Base-by-base conservation (phyloP, 768 basidiomycete species). In the Mycena indigotica region DNA sequence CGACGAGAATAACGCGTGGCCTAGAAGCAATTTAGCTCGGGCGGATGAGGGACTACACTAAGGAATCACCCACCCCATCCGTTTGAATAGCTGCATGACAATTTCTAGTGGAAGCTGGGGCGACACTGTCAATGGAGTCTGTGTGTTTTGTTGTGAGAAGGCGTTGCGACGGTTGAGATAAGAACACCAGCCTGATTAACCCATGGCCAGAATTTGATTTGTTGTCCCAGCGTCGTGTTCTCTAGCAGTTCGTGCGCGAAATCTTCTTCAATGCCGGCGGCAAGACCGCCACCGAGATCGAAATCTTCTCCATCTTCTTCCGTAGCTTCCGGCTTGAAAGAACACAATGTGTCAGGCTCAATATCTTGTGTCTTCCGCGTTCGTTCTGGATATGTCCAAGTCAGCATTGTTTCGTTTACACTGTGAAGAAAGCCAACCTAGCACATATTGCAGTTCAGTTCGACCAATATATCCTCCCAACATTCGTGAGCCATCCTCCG, bases 21-120 rank as follows among this genome's bases (percentile, higher is more conserved):
- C 96, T 98, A 61, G 3, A 50, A 3, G 21, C 30, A 54, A 4
- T 26, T 21, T 15, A 45, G 28, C 25, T 54, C 44, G 53, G 28
- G 52, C 44, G 61, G 29, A 19, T 50, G 40, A 41, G 62, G 49
- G 26, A 49, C 12, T 19, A 28, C 55, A 30, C 35, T 44, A 25
- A n/a, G 32, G 23, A 17, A 16, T 1, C 15, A 80, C 93, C 65
- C 67, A 97, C 97, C 97, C 97, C 89, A 99, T 92, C 45, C 93
- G 84, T 69, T 96, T 93, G 80, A 98, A 99, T 25, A 99, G 75
- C 68, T 99, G 94, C 90, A 97, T 93, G 6, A 95, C 93, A 53
- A 98, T 94, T 71, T 99, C 97, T 40, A 99, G 77, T 0, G 95
- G 94, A 38, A 97, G 81, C 61, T 92, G 91, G 1, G 94, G 89